Conservation (phyloP, 73 alveolate genomes). For the Paraurostyla sp. region DNA sequence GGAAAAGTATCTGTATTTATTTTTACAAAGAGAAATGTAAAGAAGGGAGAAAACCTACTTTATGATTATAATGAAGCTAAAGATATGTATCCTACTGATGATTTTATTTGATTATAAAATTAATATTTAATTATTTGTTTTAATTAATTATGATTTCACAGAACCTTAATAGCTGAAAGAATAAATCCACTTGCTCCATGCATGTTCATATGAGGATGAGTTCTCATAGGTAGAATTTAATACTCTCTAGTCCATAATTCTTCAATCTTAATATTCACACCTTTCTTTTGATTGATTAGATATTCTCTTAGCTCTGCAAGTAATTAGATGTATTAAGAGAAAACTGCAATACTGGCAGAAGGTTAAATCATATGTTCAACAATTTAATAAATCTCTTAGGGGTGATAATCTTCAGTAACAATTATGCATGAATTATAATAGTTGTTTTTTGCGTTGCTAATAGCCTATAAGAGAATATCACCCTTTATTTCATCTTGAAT, state of each 20-base stretch:
- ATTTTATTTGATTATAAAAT: constrained; percentile 9
- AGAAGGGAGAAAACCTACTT: constrained; percentile 86
- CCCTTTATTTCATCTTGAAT: background rate
- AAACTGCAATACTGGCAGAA: constrained; percentile 64
- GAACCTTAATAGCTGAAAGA: constrained; percentile 80
- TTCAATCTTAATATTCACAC: constrained; percentile 80
- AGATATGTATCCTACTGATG: constrained; percentile 39
- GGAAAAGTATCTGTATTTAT: constrained; percentile 92
- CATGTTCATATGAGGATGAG: constrained; percentile 94
- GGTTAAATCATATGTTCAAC: constrained; percentile 34
- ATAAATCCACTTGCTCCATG: constrained; percentile 91
- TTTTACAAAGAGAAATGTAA: constrained; percentile 84
- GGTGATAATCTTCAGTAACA: constrained; percentile 32
- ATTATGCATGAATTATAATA: background rate
- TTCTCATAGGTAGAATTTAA: constrained; percentile 91
- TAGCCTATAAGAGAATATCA: background rate
- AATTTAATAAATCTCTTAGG: background rate
- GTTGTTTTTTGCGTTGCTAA: background rate
- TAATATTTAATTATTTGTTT: background rate
- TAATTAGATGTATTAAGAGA: constrained; percentile 76
- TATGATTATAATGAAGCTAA: constrained; percentile 92
- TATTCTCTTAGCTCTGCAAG: constrained; percentile 81
- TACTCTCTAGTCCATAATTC: constrained; percentile 92
- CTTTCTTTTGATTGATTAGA: constrained; percentile 66
- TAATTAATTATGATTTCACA: background rate